Conservation (phyloP, 2,329 filamentous ascomycete genomes). For the Pestalotiopsis sp. region DNA sequence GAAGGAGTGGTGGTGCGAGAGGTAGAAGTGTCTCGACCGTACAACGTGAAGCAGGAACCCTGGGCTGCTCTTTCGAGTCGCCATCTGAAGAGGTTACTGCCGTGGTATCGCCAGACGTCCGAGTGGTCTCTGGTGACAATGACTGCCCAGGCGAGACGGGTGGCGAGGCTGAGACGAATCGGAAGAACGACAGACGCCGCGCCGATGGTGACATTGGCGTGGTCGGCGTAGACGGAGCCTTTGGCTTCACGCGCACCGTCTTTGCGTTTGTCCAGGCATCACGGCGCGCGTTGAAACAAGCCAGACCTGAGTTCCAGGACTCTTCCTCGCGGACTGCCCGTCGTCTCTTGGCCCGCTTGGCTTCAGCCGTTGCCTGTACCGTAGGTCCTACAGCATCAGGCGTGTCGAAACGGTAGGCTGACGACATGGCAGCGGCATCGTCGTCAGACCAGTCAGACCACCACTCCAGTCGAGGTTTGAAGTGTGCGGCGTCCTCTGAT, state of each 20-base stretch:
- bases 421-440: constrained; percentile 40
- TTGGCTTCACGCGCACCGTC: constrained; percentile 56
- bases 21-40: constrained; percentile 70
- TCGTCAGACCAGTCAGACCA: constrained; percentile 59
- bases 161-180: constrained; percentile 40
- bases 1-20: constrained; percentile 72
- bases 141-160: constrained; percentile 19
- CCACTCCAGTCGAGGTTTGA: constrained; percentile 57
- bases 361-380: constrained; percentile 44
- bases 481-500: constrained; percentile 56
- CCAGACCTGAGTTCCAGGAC: constrained; percentile 79
- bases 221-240: constrained; percentile 33
- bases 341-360: constrained; percentile 58
- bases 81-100: constrained; percentile 45
- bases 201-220: constrained; percentile 42
- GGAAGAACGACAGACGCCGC: constrained; percentile 54
- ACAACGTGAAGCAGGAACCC: constrained; percentile 40
- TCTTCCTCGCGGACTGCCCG: constrained; percentile 65
- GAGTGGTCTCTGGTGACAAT: constrained; percentile 31
- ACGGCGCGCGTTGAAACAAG: constrained; percentile 76
- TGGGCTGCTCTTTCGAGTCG: constrained; percentile 39
- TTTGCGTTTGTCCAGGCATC: constrained; percentile 86
- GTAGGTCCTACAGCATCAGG: constrained; percentile 48
- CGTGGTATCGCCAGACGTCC: constrained; percentile 35
- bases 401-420: constrained; percentile 55